Base-by-base conservation (phyloP, 441 rosid genomes). In the Pelargonium citronellum region DNA sequence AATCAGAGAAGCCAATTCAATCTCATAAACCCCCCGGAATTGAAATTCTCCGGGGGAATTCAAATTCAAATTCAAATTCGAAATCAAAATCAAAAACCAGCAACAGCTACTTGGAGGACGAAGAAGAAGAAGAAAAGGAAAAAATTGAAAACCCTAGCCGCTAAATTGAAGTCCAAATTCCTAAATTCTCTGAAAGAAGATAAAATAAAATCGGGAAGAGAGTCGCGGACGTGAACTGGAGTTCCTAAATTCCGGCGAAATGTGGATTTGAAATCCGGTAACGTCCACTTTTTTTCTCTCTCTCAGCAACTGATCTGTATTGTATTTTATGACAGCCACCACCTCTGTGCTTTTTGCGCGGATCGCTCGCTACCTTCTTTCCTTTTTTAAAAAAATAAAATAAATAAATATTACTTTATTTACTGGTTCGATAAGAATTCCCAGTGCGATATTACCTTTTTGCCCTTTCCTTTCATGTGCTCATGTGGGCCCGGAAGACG, bases 231-330 rank as follows among this genome's bases (percentile, higher is more conserved):
- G 77, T 75, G 67, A 91, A 84, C 3, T 75, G 72, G 83, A 55
- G 78, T 75, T 82, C 75, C 81, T 84, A 72, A 92, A 87, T 78
- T 87, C 93, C 91, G 93, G 86, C 88, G 78, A 72, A 83, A 69
- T 79, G 79, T 73, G 67, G 73, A 51, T 80, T 92, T 92, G 74
- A 79, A 85, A 84, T 89, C 98, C 98, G 91, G 74, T 81, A 87
- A 89, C 91, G 88, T 83, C 88, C 55, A 74, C 73, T 62, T 51
- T 71, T 51, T 69, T 74, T 75, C 60, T 79, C 37, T 71, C 71
- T 71, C 65, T 71, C 80, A 20, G 64, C 64, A 60, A 60, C 64
- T 60, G 37, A 37, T 37, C 43, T 37, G 43, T 37, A 37, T 37
- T 37, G 43, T 37, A 37, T 37, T 70, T 69, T 76, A 60, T 60